phyloP scores from a whole-genome alignment of 352 stramenopile species.

The Plasmopara halstedii region DNA sequence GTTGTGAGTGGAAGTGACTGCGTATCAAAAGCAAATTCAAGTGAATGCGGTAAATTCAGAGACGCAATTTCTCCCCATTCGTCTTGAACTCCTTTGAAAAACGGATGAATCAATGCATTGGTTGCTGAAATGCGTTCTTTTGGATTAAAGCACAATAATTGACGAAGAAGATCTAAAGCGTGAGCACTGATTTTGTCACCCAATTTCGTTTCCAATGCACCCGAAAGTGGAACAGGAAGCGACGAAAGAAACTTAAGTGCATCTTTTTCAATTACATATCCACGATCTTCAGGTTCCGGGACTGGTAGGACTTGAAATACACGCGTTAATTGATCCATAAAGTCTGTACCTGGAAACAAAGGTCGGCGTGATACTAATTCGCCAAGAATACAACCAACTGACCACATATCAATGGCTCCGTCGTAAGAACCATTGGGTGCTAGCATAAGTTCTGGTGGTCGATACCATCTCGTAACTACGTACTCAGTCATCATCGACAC shows the following conservation, averaged over 20 bases:
- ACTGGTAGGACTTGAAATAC: slow-evolving; percentile 75
- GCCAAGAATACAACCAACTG: slow-evolving; percentile 89
- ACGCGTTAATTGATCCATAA: slow-evolving; percentile 80
- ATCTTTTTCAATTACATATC: slow-evolving; percentile 76
- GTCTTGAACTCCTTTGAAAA: slow-evolving; percentile 86
- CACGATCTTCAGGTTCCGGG: slow-evolving; percentile 48
- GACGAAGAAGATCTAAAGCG: slow-evolving; percentile 74
- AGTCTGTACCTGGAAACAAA: slow-evolving; percentile 71
- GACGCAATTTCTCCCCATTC: slow-evolving; percentile 70
- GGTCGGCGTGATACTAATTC: slow-evolving; percentile 79
- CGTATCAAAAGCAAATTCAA: slow-evolving; percentile 78
- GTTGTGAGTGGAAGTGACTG: slow-evolving; percentile 64
- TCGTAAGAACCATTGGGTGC: slow-evolving; percentile 87
- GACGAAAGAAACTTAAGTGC: slow-evolving; percentile 81
- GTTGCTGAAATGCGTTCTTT: slow-evolving; percentile 85
- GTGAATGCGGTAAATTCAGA: slow-evolving; percentile 57
- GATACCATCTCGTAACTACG: slow-evolving; percentile 90
- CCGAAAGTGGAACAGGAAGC: slow-evolving; percentile 37
- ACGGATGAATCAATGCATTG: slow-evolving; percentile 82
- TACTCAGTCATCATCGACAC: slow-evolving; percentile 83
- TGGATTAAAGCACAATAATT: slow-evolving; percentile 89
- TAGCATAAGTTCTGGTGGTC: slow-evolving; percentile 89
- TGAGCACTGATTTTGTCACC: slow-evolving; percentile 37
- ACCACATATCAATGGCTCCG: slow-evolving; percentile 83
- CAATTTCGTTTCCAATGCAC: slow-evolving; percentile 50